Evolutionary conservation across 176 grass and related monocot species (phyloP), one percentile per base, ranked within the genome.

Genomic region (Juncus inflexus): DNA sequence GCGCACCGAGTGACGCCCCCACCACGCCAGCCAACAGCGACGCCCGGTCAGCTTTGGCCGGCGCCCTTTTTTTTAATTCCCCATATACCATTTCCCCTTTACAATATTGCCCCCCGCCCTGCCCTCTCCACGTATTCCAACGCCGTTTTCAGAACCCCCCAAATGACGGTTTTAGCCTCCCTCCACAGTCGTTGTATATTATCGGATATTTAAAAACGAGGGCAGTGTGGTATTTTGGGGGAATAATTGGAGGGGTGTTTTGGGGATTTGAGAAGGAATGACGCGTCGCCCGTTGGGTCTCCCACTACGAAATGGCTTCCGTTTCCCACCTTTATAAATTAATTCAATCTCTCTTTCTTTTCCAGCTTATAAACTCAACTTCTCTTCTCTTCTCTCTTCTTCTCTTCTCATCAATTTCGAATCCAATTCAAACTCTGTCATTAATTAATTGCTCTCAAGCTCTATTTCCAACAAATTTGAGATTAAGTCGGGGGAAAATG

Each of bases 1-100:
- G 10, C 43, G 65, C 50, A 69, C 50, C 50, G 65, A 53, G 49
- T 69, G 35, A 16, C 39, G 66, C 51, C 43, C 14, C 66, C n/a
- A 36, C 19, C 9, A 5, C 4, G 4, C 66, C 49, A 35, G 9
- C 7, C 15, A 9, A 12, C 51, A 59, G 59, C 7, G 65, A 77
- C 40, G 64, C 39, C 0, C 65, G 74, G 82, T 85, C 86, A 90
- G 86, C 74, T 79, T 85, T 85, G 86, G 75, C 14, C 70, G 82
- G 82, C 86, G 62, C 37, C 62, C 40, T 61, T 55, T 35, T 39
- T 4, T 78, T 50, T 55, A 76, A 14, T 63, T 72, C 78, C 53
- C 43, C 2, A 6, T 47, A 47, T 47, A 6, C 43, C 8, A 69
- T 70, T 12, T 77, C 43, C 64, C 72, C 52, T 14, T 39, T n/a